Base-by-base conservation (phyloP, 2,329 filamentous ascomycete genomes). In the Fusarium continuum region DNA sequence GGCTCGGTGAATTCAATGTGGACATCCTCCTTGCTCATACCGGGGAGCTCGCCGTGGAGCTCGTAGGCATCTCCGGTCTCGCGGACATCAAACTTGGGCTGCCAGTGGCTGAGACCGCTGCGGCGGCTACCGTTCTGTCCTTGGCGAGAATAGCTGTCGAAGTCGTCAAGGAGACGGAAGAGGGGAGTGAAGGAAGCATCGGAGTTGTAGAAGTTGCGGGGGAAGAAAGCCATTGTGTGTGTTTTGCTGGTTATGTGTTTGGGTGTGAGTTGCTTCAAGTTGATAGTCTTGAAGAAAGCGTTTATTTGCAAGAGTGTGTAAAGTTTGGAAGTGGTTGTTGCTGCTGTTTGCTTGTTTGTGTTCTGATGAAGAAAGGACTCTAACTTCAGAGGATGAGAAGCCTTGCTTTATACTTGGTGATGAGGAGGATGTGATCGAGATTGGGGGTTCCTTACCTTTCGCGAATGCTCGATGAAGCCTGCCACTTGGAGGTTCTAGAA, bases 1-100 rank as follows among this genome's bases (percentile, higher is more conserved):
- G 84, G 81, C 73, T 94, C 91, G 55, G 86, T 88, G 82, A 93
- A 94, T 73, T 94, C 91, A 73, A 94, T 90, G 73, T 84, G 80
- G 71, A 95, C 80, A 71, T 93, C 82, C 69, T 91, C 87, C 78
- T 91, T 90, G 62, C 85, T 84, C 68, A 93, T 81, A 51, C 91
- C 91, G 0, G 91, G 88, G 6, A 94, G 85, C 76, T 94, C 91
- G 70, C 91, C 91, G 70, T 93, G 87, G 17, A 94, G 88, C 77
- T 94, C 88, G 73, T 92, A 94, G 63, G 80, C 75, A 6, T 86
- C 77, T 59, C 84, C 83, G 11, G 84, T 85, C 79, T 95, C 91
- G 74, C 85, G 88, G 61, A 93, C 83, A 70, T 94, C 91, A 72
- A 94, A 94, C 77, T 88, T 90, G 50, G 91, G 91, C 55, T 85